Base-by-base conservation (phyloP, 768 basidiomycete genomes). In the Mycena floridula region DNA sequence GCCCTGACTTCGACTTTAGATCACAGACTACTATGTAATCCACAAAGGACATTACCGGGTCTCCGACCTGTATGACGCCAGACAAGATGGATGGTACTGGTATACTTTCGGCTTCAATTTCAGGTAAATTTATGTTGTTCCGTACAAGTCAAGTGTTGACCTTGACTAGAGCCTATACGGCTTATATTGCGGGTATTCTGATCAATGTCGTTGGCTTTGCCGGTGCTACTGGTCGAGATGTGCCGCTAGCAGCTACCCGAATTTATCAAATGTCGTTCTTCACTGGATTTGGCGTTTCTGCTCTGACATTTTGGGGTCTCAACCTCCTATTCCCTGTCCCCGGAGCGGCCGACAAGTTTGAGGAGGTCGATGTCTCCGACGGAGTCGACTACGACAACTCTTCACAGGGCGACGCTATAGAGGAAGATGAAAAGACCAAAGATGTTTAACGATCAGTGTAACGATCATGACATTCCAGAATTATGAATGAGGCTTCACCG, bases 161-260 rank as follows among this genome's bases (percentile, higher is more conserved):
- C 42, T 25, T 35, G 36, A 37, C 6, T 53, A 80, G 78, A 24
- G 81, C 82, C 7, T 85, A 84, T 48, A 70, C 71, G 0, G 79
- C 81, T 2, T 86, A 87, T 57, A 68, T 84, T 44, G 56, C 79
- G 26, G 87, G 89, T 15, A 87, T 92, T 50, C 68, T 85, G 7
- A 83, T 90, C 60, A 91, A 91, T 59, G 79, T 87, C 12, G 81
- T 87, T 28, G 89, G 86, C 6, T 91, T 91, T 50, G 82, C 80
- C 9, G 84, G 85, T 42, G 82, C 85, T 15, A 82, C 79, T 24
- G 84, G 84, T 7, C 69, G 67, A 28, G 60, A 56, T 0, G 86
- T 89, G 1, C 79, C 85, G 5, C 55, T 82, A 21, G 77, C 74
- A 4, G 86, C 87, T 2, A 85, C 79, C n/a, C 72, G 77, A 43